Evolutionary conservation across 1,139 yeast species (phyloP).

Genomic region (Pichia terricola): DNA sequence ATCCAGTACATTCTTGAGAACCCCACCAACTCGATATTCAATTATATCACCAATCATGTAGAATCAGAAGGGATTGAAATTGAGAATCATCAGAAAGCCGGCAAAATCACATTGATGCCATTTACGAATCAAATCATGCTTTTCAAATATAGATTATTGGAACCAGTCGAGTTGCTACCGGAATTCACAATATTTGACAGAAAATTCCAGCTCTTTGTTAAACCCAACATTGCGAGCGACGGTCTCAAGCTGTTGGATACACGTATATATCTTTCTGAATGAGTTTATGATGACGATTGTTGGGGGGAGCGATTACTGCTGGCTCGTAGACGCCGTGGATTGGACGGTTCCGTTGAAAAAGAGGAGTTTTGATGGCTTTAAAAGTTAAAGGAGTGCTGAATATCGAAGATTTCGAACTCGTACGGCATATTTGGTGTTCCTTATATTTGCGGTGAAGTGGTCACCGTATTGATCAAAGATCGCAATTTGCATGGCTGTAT

Average conservation of each 20-base stretch:
- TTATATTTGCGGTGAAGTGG: too few relatives aligned
- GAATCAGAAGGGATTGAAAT: too few relatives aligned
- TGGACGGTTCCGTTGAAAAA: not conserved
- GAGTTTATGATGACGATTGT: not conserved
- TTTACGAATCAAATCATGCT: too few relatives aligned
- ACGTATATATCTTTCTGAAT: not conserved
- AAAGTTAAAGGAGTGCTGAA: too few relatives aligned
- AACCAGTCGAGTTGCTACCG: conserved; percentile 31
- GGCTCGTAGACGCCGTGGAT: not conserved
- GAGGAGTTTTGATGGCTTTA: too few relatives aligned
- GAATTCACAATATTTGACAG: conserved; percentile 52
- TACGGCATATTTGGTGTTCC: too few relatives aligned
- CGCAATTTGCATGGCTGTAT: too few relatives aligned
- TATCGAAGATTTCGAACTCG: too few relatives aligned
- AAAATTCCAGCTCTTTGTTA: conserved; percentile 53
- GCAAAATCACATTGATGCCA: too few relatives aligned
- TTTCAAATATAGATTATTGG: too few relatives aligned
- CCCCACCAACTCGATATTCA: conserved; percentile 61
- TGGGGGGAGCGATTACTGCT: not conserved
- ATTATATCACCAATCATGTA: conserved; percentile 42
- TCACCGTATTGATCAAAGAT: too few relatives aligned
- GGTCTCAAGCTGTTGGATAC: conserved; percentile 4
- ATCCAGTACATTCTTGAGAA: conserved; percentile 56
- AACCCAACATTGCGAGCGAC: conserved; percentile 4
- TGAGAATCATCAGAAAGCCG: too few relatives aligned